A percentile compares a stretch with the other conserved stretches of the same genome.
Conservation (phyloP, 371 early-diverging fungal species). For the Apophysomyces sp. region DNA sequence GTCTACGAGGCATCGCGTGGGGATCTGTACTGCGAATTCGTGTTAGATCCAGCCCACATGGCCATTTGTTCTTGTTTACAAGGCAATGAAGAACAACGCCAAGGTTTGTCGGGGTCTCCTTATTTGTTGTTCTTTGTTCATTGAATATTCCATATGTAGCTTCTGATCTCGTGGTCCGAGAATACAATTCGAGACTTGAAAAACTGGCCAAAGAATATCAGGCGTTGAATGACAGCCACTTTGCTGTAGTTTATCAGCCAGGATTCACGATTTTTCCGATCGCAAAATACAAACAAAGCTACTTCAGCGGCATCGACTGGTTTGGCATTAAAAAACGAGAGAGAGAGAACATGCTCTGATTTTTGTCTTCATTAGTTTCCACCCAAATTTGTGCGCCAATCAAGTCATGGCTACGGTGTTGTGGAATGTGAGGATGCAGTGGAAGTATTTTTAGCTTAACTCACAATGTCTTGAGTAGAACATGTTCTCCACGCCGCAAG, state of each 20-base stretch:
- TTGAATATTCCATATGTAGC: constrained; percentile 23
- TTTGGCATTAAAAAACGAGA: constrained; percentile 14
- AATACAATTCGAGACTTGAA: constrained; percentile 58
- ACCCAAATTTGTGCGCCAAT: constrained; percentile 65
- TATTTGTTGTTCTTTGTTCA: background rate
- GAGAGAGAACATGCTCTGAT: constrained; percentile 1
- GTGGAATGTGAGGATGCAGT: constrained; percentile 55
- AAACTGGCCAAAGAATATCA: constrained; percentile 51
- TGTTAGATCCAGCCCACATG: constrained; percentile 50
- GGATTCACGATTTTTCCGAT: constrained; percentile 56
- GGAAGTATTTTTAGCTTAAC: background rate
- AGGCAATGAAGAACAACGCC: constrained; percentile 39
- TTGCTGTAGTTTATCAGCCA: constrained; percentile 65
- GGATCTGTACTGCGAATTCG: constrained; percentile 54
- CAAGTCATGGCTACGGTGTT: constrained; percentile 61
- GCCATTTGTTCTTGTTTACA: constrained; percentile 58
- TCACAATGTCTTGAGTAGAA: constrained; percentile 29
- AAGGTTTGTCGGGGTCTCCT: constrained; percentile 25
- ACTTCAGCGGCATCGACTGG: constrained; percentile 66
- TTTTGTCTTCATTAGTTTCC: constrained; percentile 49
- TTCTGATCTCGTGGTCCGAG: constrained; percentile 52
- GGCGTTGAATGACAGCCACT: constrained; percentile 31
- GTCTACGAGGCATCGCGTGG: constrained; percentile 61
- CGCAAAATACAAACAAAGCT: constrained; percentile 52
- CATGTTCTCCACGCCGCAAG: constrained; percentile 48